Percentiles rank a stretch among this genome's conserved stretches.
phyloP scores from a whole-genome alignment of 2,329 filamentous ascomycete genomes.

The Diaporthe aspalathi region DNA sequence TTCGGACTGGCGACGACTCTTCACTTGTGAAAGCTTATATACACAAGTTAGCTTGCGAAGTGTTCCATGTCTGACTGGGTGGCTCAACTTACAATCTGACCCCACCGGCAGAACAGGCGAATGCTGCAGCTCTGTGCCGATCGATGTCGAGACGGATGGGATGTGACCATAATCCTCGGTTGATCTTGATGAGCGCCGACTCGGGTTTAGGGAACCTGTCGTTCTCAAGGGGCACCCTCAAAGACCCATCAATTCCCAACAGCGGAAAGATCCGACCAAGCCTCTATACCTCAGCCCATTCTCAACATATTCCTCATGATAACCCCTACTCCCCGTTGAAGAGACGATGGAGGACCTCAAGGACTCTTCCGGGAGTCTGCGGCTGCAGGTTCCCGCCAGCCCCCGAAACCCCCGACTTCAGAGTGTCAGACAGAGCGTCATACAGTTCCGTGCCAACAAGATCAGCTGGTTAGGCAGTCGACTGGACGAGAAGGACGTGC shows the following conservation, averaged over 20 bases:
- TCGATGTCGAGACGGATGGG: conserved; percentile 13
- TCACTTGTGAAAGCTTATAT: conserved; percentile 4
- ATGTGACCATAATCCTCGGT: conserved; percentile 11
- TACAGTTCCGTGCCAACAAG: conserved; percentile 26
- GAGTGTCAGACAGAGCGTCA: conserved; percentile 12
- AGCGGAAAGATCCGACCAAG: neutral
- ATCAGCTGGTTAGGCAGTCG: conserved; percentile 27
- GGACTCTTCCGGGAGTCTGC: neutral
- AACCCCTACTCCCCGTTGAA: neutral
- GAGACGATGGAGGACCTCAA: conserved; percentile 17
- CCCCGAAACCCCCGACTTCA: neutral
- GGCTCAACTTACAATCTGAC: conserved; percentile 10
- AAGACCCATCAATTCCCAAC: neutral
- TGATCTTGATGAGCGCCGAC: conserved; percentile 18
- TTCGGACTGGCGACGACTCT: neutral
- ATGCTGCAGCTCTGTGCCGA: neutral
- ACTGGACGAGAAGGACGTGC: conserved; percentile 9
- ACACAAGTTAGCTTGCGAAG: conserved; percentile 6
- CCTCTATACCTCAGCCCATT: neutral
- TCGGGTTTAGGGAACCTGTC: neutral
- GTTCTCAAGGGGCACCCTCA: neutral
- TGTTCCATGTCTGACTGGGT: conserved; percentile 17
- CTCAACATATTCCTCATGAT: neutral
- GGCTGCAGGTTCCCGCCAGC: neutral
- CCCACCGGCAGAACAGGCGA: neutral